Conservation (phyloP, 352 stramenopile species). For the Lagenidium sp. region DNA sequence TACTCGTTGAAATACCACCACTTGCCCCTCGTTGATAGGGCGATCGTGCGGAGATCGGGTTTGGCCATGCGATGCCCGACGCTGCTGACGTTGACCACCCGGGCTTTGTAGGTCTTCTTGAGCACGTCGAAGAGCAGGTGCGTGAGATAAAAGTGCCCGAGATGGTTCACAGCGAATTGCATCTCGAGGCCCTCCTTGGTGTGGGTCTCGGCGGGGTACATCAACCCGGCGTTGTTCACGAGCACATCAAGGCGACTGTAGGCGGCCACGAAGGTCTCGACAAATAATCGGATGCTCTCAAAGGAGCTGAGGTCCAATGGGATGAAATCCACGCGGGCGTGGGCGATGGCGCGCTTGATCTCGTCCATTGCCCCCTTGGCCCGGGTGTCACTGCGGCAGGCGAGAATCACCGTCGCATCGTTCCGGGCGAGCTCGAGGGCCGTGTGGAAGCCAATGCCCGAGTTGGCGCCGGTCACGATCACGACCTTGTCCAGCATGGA, state of each 20-base stretch:
- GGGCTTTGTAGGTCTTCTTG: neutral
- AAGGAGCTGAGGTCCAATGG: slow-evolving; percentile 34
- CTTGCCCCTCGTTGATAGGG: slow-evolving; percentile 7
- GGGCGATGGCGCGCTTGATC: slow-evolving; percentile 13
- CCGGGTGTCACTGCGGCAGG: slow-evolving; percentile 34
- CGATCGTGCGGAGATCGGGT: slow-evolving; percentile 19
- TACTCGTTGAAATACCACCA: slow-evolving; percentile 36
- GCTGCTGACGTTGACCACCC: slow-evolving; percentile 16
- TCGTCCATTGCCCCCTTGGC: slow-evolving; percentile 1
- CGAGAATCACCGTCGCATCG: slow-evolving; percentile 67
- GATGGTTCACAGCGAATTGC: slow-evolving; percentile 51
- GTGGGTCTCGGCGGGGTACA: slow-evolving; percentile 23
- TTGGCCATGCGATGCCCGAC: slow-evolving; percentile 20
- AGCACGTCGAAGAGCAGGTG: slow-evolving; percentile 14
- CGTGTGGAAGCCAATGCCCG: slow-evolving; percentile 79
- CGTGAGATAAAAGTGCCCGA: slow-evolving; percentile 54
- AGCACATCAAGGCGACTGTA: slow-evolving; percentile 40
- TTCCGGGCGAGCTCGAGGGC: slow-evolving; percentile 44
- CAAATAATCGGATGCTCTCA: slow-evolving; percentile 24
- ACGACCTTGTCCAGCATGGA: slow-evolving; percentile 38
- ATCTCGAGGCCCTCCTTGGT: slow-evolving; percentile 34
- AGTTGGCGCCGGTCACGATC: slow-evolving; percentile 80
- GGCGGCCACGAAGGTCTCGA: slow-evolving; percentile 17
- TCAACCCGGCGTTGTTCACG: slow-evolving; percentile 50
- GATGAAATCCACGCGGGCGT: slow-evolving; percentile 10